Evolutionary conservation across 164 flowering plant species (phyloP).

Genomic region (Tetracentron sinense): DNA sequence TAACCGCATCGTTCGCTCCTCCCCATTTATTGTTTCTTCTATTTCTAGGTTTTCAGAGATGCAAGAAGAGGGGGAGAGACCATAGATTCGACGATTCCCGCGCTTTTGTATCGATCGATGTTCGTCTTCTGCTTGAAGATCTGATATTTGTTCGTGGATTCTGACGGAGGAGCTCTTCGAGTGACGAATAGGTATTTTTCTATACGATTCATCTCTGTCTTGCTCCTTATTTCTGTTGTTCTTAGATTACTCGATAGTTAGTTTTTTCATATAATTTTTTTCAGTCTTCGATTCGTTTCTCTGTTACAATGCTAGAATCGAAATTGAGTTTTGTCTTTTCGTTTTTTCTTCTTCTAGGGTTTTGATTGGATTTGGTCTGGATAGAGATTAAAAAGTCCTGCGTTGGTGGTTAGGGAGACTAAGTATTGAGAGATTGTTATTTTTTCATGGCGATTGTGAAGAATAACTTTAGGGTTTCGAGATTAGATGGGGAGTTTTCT

Average conservation of each 20-base stretch:
- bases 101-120: conserved; percentile 5
- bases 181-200: conserved; percentile 22
- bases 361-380: conserved; percentile 18
- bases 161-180: conserved; percentile 2
- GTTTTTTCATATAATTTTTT: background rate
- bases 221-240: background rate
- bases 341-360: conserved; percentile 25
- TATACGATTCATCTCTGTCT: background rate
- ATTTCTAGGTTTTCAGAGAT: conserved; percentile 18
- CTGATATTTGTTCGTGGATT: background rate
- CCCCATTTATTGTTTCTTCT: background rate
- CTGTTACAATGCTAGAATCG: background rate
- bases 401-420: no score
- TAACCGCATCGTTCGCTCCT: background rate
- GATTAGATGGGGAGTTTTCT: conserved; percentile 54
- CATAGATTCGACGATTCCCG: background rate
- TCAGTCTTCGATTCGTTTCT: background rate
- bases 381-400: conserved; percentile 2
- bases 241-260: no score
- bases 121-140: conserved; percentile 1
- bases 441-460: conserved; percentile 78
- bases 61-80: background rate
- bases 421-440: no score
- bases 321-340: background rate
- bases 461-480: conserved; percentile 55